A percentile compares a stretch with the other conserved stretches of the same genome.
Conservation (phyloP, 2,329 filamentous ascomycete genomes). For the Colletotrichum tropicale region DNA sequence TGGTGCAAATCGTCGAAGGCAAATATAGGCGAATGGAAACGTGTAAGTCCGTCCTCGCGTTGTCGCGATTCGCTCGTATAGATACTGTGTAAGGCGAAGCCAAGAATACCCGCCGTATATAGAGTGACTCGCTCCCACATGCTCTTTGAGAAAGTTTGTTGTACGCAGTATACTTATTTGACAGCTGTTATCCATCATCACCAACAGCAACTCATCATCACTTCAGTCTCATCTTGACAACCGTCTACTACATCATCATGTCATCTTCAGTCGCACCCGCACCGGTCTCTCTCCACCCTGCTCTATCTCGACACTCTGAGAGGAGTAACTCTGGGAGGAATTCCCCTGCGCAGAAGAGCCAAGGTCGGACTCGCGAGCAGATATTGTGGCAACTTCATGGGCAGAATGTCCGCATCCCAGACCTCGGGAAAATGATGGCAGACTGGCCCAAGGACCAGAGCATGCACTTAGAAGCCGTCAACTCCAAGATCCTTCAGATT, state of each 20-base stretch:
- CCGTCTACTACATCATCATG: background rate
- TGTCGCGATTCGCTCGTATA: background rate
- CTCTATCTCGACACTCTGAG: background rate
- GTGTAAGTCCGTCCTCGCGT: background rate
- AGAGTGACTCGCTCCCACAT: background rate
- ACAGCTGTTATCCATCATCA: background rate
- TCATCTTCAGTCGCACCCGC: background rate
- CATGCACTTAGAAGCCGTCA: background rate
- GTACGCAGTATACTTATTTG: background rate
- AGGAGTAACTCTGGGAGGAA: background rate
- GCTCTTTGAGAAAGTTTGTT: background rate
- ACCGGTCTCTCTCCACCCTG: background rate
- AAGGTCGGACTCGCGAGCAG: background rate
- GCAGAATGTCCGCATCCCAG: conserved; percentile 1
- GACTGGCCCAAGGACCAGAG: conserved; percentile 2
- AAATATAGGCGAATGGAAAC: background rate
- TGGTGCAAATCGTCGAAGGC: background rate
- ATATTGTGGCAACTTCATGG: conserved; percentile 5
- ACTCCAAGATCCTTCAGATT: background rate
- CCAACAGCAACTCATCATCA: background rate
- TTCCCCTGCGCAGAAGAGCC: background rate
- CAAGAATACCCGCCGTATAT: background rate
- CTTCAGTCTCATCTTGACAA: background rate
- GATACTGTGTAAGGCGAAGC: background rate
- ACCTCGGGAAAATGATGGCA: background rate